Evolutionary conservation across 2,329 filamentous ascomycete genomes (phyloP), one percentile per base, ranked within the genome.

Genomic region (Xylariaceae sp.): DNA sequence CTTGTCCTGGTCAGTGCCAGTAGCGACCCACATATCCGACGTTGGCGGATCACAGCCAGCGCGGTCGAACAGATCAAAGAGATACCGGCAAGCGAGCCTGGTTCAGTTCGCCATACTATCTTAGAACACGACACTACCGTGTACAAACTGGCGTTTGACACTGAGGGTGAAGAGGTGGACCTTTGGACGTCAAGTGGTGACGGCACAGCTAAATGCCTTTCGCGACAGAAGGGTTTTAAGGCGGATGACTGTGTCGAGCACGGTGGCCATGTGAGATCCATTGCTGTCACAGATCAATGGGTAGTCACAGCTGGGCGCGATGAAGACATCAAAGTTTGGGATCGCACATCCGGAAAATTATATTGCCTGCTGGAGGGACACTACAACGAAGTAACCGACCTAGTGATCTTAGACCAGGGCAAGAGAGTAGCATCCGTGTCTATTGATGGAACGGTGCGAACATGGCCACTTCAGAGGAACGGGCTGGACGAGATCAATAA

Each of bases 131-230:
- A 97, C 62, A 99, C 94, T 1, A 94, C 89, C 61, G 85, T 99
- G 8, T 95, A 96, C 73, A 86, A 83, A 60, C 75, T 97, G 11
- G 76, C 82, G 16, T 96, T 96, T 64, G 88, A 92, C 59, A 67
- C 71, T 13, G 75, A 77, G 5, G 75, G 74, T 27, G 83, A 85
- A 6, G 81, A 83, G 10, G 85, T 82, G 26, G 90, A 97, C 64
- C 75, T 97, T 11, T 97, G 92, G 92, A 97, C 93, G 6, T 89
- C 92, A 5, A 96, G 91, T 55, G 92, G 91, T 4, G 94, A 99
- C 70, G 94, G 91, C 63, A 92, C 88, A 0, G 86, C 86, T 2
- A 94, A 93, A 70, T 92, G 91, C 63, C 80, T 97, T 7, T 81
- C 86, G 1, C 80, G 92, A 46, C 76, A 80, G 20, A 83, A 82